Base-by-base conservation (phyloP, 2,329 filamentous ascomycete genomes). In the Calonectria hongkongensis region DNA sequence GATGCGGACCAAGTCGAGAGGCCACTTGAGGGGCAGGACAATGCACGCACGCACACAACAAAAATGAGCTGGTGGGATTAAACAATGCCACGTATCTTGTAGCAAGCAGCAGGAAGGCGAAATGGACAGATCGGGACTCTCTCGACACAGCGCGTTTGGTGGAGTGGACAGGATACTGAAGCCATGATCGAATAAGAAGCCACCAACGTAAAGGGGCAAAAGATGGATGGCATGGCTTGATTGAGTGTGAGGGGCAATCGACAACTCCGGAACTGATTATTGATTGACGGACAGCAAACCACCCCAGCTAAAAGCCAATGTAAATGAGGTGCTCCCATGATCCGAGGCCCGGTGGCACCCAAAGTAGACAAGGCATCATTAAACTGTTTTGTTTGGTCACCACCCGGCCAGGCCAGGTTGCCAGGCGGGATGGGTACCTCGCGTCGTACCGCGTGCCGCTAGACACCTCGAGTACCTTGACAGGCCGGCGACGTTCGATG, bases 321-420 rank as follows among this genome's bases (percentile, higher is more conserved):
- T 54, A 72, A 72, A 72, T 72, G 70, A 72, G 65, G 68, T 72
- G 70, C 56, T 51, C 70, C 48, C 62, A 70, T 39, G 30, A 63
- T 50, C 56, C 65, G 39, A 41, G 56, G 41, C 65, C 69, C 56
- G 54, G 64, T 9, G 45, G 64, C 33, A 63, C 70, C 65, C 58
- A 72, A 72, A 68, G 56, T 50, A 67, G 65, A 47, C 69, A 64
- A 72, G 69, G 39, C 70, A 72, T 68, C 39, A 48, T 60, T 50
- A 33, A 30, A 51, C 50, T 48, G n/a, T 56, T 63, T 54, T 33
- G 64, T 62, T 66, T 71, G 68, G 50, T 47, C 58, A 45, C 54
- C 28, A 48, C 54, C 30, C 10, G 21, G 43, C 45, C 25, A 33
- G 56, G 27, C 58, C 47, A 70, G 68, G 56, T 63, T 63, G 36